Evolutionary conservation across 345 rosid species (phyloP).

Genomic region (Brassica juncea): DNA sequence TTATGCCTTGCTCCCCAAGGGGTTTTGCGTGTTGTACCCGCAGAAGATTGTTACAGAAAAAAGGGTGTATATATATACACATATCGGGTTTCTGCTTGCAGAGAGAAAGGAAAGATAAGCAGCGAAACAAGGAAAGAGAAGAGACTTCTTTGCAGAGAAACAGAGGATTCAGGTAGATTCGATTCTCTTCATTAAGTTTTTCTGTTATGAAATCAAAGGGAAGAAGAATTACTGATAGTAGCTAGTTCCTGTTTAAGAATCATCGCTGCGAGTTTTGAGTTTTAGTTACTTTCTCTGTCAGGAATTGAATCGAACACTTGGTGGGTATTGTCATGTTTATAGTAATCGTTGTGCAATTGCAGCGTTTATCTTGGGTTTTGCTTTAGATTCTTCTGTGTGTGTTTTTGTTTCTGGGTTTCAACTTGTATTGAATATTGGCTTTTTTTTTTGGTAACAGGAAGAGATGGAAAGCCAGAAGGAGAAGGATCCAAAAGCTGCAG

Average conservation of each 20-base stretch:
- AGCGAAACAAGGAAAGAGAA: not conserved
- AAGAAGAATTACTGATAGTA: not conserved
- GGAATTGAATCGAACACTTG: not conserved
- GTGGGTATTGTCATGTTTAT: not conserved
- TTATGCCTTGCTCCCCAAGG: conserved; percentile 26
- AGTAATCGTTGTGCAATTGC: not conserved
- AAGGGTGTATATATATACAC: not conserved
- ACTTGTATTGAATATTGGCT: not conserved
- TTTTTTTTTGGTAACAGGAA: not conserved
- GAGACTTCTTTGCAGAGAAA: conserved; percentile 2
- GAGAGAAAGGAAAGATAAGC: conserved; percentile 17
- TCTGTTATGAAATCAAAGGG: not conserved
- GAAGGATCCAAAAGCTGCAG: conserved; percentile 29
- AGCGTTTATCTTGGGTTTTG: not conserved
- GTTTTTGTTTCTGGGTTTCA: not conserved
- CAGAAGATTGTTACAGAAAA: not conserved
- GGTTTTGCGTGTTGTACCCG: not conserved
- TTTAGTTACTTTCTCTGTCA: not conserved
- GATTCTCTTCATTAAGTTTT: conserved; percentile 3
- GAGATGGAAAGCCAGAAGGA: conserved; percentile 2
- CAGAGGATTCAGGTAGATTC: not conserved
- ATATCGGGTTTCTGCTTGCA: conserved; percentile 12
- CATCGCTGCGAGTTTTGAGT: not conserved
- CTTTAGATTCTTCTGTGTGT: not conserved
- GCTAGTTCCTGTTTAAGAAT: conserved; percentile 4